These are phyloP conservation scores for Mucor saturninus DNA, from an alignment of 371 early-diverging fungal species.

Conservation along the genomic window DNA sequence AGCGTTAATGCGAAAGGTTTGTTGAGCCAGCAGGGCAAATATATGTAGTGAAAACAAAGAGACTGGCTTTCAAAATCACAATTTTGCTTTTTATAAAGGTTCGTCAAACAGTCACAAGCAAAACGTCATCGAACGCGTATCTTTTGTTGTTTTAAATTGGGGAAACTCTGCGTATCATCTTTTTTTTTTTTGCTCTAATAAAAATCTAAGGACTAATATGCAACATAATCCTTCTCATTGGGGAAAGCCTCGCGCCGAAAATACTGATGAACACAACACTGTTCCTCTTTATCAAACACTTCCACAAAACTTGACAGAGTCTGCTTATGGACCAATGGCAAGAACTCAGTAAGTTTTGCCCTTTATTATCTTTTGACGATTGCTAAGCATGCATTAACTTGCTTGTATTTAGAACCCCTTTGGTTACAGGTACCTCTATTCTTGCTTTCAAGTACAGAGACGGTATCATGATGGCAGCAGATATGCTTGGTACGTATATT, in stretches of 20 bases:
- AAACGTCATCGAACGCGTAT: constrained; percentile 7
- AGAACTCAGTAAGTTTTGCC: constrained; percentile 61
- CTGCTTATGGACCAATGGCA: constrained; percentile 59
- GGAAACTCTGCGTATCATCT: neutral
- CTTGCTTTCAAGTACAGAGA: constrained; percentile 96
- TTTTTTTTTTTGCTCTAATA: constrained; percentile 3
- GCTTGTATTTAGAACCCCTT: constrained; percentile 67
- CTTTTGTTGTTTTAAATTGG: neutral
- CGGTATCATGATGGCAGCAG: constrained; percentile 97
- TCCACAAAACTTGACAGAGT: constrained; percentile 44
- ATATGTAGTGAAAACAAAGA: too few species aligned
- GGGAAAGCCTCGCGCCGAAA: constrained; percentile 79
- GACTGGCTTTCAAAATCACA: too few species aligned
- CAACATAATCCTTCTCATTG: constrained; percentile 83
- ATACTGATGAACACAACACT: constrained; percentile 63
- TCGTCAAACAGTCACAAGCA: constrained; percentile 2
- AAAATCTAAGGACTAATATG: constrained; percentile 46
- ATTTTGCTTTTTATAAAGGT: too few species aligned
- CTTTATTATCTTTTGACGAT: neutral
- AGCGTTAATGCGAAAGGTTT: too few species aligned
- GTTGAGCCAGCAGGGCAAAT: too few species aligned
- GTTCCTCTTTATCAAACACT: constrained; percentile 57
- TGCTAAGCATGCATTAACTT: neutral
- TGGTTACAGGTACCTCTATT: constrained; percentile 97
- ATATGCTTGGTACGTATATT: constrained; percentile 76